Base-by-base conservation (phyloP, 2,329 filamentous ascomycete genomes). In the Diplocarpon rosae region DNA sequence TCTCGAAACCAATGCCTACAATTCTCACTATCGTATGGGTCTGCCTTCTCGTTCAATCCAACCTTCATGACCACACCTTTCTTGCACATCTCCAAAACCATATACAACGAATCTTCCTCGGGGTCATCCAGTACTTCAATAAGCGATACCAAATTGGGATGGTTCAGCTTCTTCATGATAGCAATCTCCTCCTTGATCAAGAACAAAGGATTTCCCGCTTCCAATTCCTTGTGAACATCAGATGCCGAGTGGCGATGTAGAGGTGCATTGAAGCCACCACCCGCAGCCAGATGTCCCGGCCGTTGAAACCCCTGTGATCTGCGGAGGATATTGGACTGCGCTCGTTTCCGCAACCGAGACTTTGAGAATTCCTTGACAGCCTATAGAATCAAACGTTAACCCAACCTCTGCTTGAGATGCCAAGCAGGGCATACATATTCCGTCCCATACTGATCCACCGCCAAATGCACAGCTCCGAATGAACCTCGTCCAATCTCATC, bases 21-120 rank as follows among this genome's bases (percentile, higher is more conserved):
- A 42, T 73, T 73, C 57, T 95, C 87, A 50, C 84, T 77, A 24
- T 78, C 72, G 62, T 95, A 95, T 0, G 92, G 89, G 49, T 83
- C 78, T 14, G 87, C 85, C 46, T 75, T 71, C 57, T 94, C 83
- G 47, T 85, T 83, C n/a, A 96, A 68, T 2, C 86, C 87, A 44
- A 98, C 86, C 59, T 89, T 90, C 89, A 96, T 96, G 41, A 95
- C 78, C 16, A 95, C 90, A 1, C 92, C 92, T 63, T 95, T 95
- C 60, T 94, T 92, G 69, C 92, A 98, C 86, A 95, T 94, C 63
- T 98, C 92, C 63, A 98, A 75, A 16, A 98, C 92, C 86, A 98
- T 96, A 66, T 95, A 98, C 11, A 98, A 68, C 2, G 89, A 95
- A 63, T 98, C 92, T 60, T 95, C 88, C 38, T 90, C 82, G 0